These are phyloP conservation scores for Linum usitatissimum DNA, from an alignment of 345 rosid genomes.

Conservation along the genomic window DNA sequence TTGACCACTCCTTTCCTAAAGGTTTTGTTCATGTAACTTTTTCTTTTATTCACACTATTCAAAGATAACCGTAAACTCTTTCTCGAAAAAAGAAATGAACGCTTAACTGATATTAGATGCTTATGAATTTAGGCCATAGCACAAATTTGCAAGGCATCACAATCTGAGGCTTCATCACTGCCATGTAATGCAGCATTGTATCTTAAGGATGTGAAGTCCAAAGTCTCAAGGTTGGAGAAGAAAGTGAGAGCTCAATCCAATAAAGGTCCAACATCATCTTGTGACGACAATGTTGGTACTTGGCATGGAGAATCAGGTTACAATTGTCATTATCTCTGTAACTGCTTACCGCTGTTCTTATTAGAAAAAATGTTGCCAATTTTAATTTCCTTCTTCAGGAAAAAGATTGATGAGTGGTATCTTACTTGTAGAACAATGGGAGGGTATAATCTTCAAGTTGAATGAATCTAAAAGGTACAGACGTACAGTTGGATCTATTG, in stretches of 20 bases:
- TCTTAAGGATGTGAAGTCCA: constrained; percentile 33
- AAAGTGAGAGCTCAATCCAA: constrained; percentile 14
- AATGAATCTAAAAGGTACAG: constrained; percentile 65
- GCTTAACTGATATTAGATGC: not conserved
- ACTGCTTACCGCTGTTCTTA: too few species aligned
- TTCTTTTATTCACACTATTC: not conserved
- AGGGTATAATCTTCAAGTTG: constrained; percentile 41
- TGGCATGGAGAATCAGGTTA: constrained; percentile 25
- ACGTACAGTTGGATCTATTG: constrained; percentile 71
- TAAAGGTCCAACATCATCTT: constrained; percentile 22
- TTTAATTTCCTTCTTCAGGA: not conserved
- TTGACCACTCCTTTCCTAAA: constrained; percentile 74
- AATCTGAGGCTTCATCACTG: constrained; percentile 54
- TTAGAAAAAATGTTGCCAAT: not conserved
- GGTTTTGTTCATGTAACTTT: constrained; percentile 30
- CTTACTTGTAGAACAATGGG: constrained; percentile 48
- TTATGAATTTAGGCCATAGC: constrained; percentile 51
- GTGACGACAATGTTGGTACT: constrained; percentile 9
- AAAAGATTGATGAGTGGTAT: not conserved
- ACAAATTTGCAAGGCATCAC: constrained; percentile 67
- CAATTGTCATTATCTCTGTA: not conserved
- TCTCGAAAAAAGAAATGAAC: too few species aligned
- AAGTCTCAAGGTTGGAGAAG: constrained; percentile 26
- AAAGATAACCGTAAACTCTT: too few species aligned
- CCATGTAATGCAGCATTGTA: constrained; percentile 42